Conservation (phyloP, 106 monocot species). For the Dioscorea zingiberensis region DNA sequence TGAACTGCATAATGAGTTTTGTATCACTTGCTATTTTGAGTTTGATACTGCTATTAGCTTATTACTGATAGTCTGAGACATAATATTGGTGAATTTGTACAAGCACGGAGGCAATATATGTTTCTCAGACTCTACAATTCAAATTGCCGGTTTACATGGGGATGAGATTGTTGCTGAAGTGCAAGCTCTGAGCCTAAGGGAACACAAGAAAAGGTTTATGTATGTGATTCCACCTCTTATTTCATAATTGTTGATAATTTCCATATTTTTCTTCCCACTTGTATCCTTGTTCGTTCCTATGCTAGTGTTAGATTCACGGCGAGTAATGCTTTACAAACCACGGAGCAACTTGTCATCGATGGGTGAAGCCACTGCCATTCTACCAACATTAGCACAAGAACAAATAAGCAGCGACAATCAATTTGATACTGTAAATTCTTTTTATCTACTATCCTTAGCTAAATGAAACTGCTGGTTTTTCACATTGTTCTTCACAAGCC, state of each 20-base stretch:
- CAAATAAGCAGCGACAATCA: too few species aligned
- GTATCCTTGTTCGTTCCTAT: not conserved
- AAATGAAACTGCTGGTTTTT: too few species aligned
- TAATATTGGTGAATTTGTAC: not conserved
- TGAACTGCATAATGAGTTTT: too few species aligned
- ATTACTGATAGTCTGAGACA: not conserved
- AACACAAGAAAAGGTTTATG: conserved; percentile 52
- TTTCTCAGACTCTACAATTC: conserved; percentile 63
- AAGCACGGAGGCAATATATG: conserved; percentile 87
- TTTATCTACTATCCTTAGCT: too few species aligned
- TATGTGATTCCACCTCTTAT: conserved; percentile 7
- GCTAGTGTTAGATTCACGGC: conserved; percentile 51
- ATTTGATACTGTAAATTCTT: too few species aligned
- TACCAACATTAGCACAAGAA: conserved; percentile 28
- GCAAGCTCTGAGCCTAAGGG: conserved; percentile 33
- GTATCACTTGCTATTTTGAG: too few species aligned
- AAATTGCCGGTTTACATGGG: conserved; percentile 69
- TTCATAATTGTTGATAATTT: not conserved
- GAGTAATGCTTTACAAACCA: conserved; percentile 35
- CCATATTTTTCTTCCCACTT: not conserved
- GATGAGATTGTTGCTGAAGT: conserved; percentile 65
- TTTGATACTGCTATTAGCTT: not conserved
- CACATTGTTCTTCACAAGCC: too few species aligned
- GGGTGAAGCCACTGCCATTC: conserved; percentile 50
- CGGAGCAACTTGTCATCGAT: conserved; percentile 28